phyloP scores from a whole-genome alignment of 1,139 yeast genomes.

The Tardiomyces digboiensis region DNA sequence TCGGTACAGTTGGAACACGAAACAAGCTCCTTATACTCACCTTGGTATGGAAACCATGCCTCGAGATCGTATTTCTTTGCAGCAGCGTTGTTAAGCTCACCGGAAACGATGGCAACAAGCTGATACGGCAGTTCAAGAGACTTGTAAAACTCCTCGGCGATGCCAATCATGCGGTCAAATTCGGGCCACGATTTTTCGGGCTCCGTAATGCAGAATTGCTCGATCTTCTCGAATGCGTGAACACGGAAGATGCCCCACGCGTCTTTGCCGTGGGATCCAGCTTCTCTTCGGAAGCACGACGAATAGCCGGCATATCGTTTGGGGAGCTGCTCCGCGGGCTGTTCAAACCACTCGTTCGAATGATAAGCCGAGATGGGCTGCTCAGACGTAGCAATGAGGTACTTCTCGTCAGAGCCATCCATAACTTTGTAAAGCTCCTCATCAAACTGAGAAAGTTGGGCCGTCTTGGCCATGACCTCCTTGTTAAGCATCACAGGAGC shows the following conservation, averaged over 20 bases:
- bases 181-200: conserved; percentile 98
- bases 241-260: conserved; percentile 99
- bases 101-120: conserved; percentile 96
- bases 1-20: conserved; percentile 99
- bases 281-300: conserved; percentile 98
- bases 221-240: conserved; percentile 96
- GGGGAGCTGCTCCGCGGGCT: conserved; percentile 95
- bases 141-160: conserved; percentile 89
- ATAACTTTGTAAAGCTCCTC: conserved; percentile 95
- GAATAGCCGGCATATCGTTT: conserved; percentile 93
- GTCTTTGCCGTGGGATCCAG: conserved; percentile 98
- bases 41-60: conserved; percentile 99
- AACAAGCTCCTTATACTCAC: conserved; percentile 96
- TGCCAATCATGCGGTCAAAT: conserved; percentile 88
- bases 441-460: conserved; percentile 95
- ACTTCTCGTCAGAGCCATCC: conserved; percentile 97
- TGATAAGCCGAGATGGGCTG: conserved; percentile 99
- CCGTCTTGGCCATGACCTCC: conserved; percentile 99
- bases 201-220: conserved; percentile 91
- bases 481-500: conserved; percentile 99
- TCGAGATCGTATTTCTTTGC: conserved; percentile 98
- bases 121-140: conserved; percentile 91
- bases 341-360: conserved; percentile 97
- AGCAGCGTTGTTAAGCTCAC: conserved; percentile 98
- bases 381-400: conserved; percentile 96